A percentile compares a stretch with the other conserved stretches of the same genome.
These are phyloP conservation scores for carrot (Daucus carota) DNA, from an alignment of 129 eudicot species.

Conservation along the genomic window DNA sequence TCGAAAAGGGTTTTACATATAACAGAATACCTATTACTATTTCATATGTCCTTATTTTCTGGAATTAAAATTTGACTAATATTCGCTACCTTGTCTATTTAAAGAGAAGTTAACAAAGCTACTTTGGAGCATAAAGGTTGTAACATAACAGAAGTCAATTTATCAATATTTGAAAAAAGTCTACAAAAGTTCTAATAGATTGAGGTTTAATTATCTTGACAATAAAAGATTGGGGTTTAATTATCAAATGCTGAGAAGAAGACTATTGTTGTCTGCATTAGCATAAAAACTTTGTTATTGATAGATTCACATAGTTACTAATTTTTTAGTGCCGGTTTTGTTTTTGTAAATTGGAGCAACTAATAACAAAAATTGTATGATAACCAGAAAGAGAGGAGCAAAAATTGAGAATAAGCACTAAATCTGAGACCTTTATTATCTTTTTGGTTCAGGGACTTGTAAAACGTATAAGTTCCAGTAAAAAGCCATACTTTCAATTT, in stretches of 20 bases:
- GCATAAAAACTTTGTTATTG: neutral
- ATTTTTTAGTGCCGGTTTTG: neutral
- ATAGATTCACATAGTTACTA: neutral
- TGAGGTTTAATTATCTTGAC: too few species aligned
- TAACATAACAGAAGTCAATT: neutral
- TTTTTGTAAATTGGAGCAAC: neutral
- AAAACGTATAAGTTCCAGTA: neutral
- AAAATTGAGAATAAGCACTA: neutral
- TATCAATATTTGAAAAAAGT: neutral
- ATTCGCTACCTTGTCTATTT: neutral
- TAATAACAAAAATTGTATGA: neutral
- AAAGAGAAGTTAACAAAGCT: neutral
- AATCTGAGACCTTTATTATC: neutral
- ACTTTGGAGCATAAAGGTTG: neutral
- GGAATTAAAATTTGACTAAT: neutral
- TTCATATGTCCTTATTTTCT: neutral
- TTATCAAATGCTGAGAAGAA: neutral
- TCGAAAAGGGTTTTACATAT: neutral
- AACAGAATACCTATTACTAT: neutral
- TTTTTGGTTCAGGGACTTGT: conserved; percentile 3
- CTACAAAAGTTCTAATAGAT: neutral
- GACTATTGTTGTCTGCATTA: neutral
- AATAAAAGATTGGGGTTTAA: too few species aligned
- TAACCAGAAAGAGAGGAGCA: neutral
- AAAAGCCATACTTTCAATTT: conserved; percentile 1